These are phyloP conservation scores for Fusarium sp. DNA, from an alignment of 2,329 filamentous ascomycete species.

Conservation along the genomic window DNA sequence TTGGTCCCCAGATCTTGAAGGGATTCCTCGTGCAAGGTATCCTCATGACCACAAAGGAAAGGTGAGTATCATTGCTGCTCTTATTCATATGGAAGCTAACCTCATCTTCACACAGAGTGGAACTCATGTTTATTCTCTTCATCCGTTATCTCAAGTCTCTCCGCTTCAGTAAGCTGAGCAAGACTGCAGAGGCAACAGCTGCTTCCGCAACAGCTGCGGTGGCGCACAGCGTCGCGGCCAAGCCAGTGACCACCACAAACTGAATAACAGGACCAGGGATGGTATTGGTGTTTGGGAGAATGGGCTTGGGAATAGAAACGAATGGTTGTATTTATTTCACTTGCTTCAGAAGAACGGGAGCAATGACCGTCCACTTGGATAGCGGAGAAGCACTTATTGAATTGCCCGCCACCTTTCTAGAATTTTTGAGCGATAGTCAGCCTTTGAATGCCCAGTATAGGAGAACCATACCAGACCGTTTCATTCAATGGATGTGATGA, in stretches of 20 bases:
- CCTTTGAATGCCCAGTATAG: background rate
- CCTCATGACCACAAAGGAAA: slow-evolving; percentile 99
- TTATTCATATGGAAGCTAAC: background rate
- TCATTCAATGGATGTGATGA: background rate
- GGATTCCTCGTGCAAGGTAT: slow-evolving; percentile 94
- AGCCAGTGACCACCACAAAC: slow-evolving; percentile 42
- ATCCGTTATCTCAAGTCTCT: slow-evolving; percentile 83
- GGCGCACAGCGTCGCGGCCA: slow-evolving; percentile 59
- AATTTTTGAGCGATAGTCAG: background rate
- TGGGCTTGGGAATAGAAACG: slow-evolving; percentile 30
- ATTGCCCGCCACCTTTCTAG: background rate
- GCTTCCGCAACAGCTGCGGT: slow-evolving; percentile 48
- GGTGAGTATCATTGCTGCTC: slow-evolving; percentile 62
- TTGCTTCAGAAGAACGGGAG: slow-evolving; percentile 16
- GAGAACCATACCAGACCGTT: background rate
- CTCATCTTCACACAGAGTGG: slow-evolving; percentile 70
- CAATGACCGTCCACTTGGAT: slow-evolving; percentile 19
- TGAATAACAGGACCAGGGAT: slow-evolving; percentile 12
- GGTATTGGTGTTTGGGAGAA: slow-evolving; percentile 29
- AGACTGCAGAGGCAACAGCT: slow-evolving; percentile 72
- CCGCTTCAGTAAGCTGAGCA: slow-evolving; percentile 76
- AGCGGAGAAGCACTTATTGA: background rate
- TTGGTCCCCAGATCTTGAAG: slow-evolving; percentile 93
- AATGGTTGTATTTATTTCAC: slow-evolving; percentile 32
- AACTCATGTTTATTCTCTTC: slow-evolving; percentile 87